A percentile compares a stretch with the other conserved stretches of the same genome.
These are phyloP conservation scores for Erucastrum elatum DNA, from an alignment of 345 rosid species.

Conservation along the genomic window DNA sequence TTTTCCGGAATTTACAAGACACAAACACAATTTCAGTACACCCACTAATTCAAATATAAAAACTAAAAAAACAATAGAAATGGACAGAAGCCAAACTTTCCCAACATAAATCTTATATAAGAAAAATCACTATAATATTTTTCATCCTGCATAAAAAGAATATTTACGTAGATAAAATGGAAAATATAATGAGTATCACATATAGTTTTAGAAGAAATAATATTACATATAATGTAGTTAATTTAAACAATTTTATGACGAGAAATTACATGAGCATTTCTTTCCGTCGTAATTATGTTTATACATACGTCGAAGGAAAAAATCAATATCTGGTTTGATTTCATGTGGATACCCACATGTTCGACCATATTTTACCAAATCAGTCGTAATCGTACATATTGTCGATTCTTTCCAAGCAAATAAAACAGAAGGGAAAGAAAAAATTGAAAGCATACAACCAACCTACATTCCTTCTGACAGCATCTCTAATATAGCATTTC, in stretches of 20 bases:
- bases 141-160: not conserved
- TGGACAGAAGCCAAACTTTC: not conserved
- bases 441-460: conserved; percentile 27
- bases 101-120: not conserved
- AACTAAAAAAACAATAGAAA: not conserved
- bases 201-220: not conserved
- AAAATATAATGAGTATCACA: not conserved
- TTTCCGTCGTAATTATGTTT: not conserved
- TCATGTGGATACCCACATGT: conserved; percentile 37
- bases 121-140: not conserved
- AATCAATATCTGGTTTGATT: conserved; percentile 18
- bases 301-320: not conserved
- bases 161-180: not conserved
- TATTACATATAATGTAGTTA: not conserved
- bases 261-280: not conserved
- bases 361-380: conserved; percentile 19
- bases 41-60: not conserved
- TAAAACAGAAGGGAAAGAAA: conserved; percentile 25
- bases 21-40: not conserved
- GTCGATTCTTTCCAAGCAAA: conserved; percentile 27
- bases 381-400: not conserved
- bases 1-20: not conserved
- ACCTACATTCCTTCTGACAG: too few relatives aligned
- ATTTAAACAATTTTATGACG: conserved; percentile 1
- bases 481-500: too few relatives aligned